phyloP scores from a whole-genome alignment of 768 basidiomycete genomes.

The Pleurotus eryngii region DNA sequence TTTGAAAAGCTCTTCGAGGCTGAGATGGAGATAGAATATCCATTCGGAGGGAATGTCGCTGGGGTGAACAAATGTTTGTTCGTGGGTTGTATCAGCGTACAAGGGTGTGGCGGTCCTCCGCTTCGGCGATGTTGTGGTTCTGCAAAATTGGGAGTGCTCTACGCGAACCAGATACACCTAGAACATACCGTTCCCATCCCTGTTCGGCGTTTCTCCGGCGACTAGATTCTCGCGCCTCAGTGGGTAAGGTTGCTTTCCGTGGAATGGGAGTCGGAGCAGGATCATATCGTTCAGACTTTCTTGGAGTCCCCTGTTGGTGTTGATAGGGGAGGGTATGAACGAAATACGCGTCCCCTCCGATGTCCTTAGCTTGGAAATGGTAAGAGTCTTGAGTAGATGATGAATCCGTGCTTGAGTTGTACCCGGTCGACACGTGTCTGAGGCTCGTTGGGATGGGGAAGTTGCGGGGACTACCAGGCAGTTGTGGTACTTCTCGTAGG shows the following conservation, averaged over 20 bases:
- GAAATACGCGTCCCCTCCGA: background rate
- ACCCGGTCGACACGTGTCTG: background rate
- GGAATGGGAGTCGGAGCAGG: slow-evolving; percentile 4
- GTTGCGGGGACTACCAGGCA: slow-evolving; percentile 6
- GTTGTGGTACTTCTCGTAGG: slow-evolving; percentile 13
- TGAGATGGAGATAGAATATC: slow-evolving; percentile 60
- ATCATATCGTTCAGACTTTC: slow-evolving; percentile 6
- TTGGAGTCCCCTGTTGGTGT: background rate
- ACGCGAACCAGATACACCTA: background rate
- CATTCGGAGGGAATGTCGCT: slow-evolving; percentile 54
- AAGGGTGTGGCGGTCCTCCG: slow-evolving; percentile 3
- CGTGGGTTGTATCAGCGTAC: slow-evolving; percentile 11
- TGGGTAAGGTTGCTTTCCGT: background rate
- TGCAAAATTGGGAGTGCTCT: background rate
- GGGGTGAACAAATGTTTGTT: slow-evolving; percentile 33
- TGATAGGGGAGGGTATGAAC: slow-evolving; percentile 1
- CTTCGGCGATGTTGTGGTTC: background rate
- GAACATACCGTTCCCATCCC: background rate
- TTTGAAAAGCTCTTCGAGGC: slow-evolving; percentile 58
- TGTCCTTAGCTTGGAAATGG: background rate
- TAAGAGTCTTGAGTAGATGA: slow-evolving; percentile 6
- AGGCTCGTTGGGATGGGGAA: background rate
- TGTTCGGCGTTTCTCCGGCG: background rate
- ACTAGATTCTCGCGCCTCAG: background rate
- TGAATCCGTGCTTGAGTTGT: background rate